Percentiles rank a stretch among this genome's conserved stretches.
phyloP scores from a whole-genome alignment of 805 yeast genomes.

The Wickerhamomyces kurtzmanii region DNA sequence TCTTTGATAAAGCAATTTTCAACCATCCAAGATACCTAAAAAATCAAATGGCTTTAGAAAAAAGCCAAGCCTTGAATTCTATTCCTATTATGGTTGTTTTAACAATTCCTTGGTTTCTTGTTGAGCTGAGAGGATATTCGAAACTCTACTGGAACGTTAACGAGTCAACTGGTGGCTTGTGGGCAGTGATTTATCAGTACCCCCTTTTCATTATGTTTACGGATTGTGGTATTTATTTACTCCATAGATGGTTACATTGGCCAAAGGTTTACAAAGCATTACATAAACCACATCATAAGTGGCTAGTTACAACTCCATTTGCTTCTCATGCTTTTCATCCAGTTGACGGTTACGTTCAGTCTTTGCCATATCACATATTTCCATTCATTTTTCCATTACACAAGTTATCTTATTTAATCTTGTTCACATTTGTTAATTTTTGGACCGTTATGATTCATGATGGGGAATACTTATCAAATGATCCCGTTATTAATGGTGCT shows the following conservation, averaged over 20 bases:
- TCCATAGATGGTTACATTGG: conserved; percentile 92
- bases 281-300: conserved; percentile 98
- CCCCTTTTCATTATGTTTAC: conserved; percentile 85
- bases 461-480: conserved; percentile 90
- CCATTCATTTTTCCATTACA: conserved; percentile 91
- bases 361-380: conserved; percentile 86
- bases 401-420: conserved; percentile 68
- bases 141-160: conserved; percentile 58
- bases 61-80: conserved; percentile 65
- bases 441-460: conserved; percentile 99
- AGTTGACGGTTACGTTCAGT: conserved; percentile 89
- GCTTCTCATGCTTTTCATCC: conserved; percentile 99
- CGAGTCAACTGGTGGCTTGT: conserved; percentile 60
- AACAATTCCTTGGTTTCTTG: conserved; percentile 84
- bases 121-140: conserved; percentile 80
- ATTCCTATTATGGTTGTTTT: conserved; percentile 84
- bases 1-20: conserved; percentile 83
- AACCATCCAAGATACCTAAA: conserved; percentile 94
- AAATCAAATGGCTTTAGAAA: conserved; percentile 84
- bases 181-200: conserved; percentile 52
- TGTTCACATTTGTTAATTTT: conserved; percentile 88
- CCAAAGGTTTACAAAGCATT: conserved; percentile 76
- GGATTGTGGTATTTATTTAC: conserved; percentile 83
- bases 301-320: conserved; percentile 97
- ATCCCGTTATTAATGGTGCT: conserved; percentile 92